Base-by-base conservation (phyloP, 257 asterid species). In the Petunia secreta region DNA sequence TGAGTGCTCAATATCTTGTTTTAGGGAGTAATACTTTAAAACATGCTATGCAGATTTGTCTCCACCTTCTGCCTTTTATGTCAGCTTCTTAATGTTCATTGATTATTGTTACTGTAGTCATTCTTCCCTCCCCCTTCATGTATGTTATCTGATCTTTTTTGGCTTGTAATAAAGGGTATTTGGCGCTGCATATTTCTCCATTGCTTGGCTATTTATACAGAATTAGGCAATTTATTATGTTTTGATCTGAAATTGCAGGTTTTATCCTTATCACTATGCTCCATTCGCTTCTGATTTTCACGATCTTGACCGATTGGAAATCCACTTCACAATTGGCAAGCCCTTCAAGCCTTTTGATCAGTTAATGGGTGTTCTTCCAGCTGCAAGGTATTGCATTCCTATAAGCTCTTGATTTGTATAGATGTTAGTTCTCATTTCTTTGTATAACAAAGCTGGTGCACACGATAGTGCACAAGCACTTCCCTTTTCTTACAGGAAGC, bases 341-440 rank as follows among this genome's bases (percentile, higher is more conserved):
- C 96, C 96, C 82, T 89, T 91, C 80, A 89, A 89, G 85, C 96
- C 96, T 68, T 82, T 91, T 55, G 87, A 87, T 86, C 96, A 91
- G 85, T 85, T 91, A 79, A 89, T 91, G 96, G 89, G 89, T 6
- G 96, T 91, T 80, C 90, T 91, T 73, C 96, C 96, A 76, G 92
- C 96, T 84, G 93, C 93, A 74, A 91, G 96, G 96, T 91, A 64
- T 68, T 59, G 5, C 16, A 57, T 40, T 40, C 55, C 48, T 80
- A 25, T 40, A 25, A 25, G 8, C 38, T 60, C 46, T 36, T 38
- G 13, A 37, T 16, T 79, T 55, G 38, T 68, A 54, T 71, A 14
- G 75, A 77, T 25, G 4, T 67, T 79, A 62, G 65, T 10, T 79
- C 76, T 48, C 76, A 78, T 58, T 44, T 46, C 48, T 54, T 80